Percentiles rank a stretch among this genome's conserved stretches.
Evolutionary conservation across 768 basidiomycete genomes (phyloP).

Genomic region (Boletus insuetus): DNA sequence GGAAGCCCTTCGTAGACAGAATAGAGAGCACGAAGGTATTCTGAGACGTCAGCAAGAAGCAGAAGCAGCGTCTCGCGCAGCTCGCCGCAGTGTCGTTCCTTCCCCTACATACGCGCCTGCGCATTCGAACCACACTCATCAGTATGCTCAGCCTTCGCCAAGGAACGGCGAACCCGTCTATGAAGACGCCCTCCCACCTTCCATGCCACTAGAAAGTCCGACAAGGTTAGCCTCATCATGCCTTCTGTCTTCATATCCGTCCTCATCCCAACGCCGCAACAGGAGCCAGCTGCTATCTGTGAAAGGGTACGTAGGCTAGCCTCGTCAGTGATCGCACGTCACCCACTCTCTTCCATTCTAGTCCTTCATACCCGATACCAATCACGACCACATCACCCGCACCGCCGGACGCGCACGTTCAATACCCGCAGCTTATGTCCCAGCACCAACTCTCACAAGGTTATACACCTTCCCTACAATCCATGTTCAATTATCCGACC

Average conservation of each 20-base stretch:
- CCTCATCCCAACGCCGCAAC: conserved; percentile 25
- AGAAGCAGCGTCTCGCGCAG: conserved; percentile 46
- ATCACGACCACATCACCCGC: conserved; percentile 72
- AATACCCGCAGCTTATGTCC: conserved; percentile 75
- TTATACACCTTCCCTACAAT: conserved; percentile 72
- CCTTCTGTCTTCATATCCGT: conserved; percentile 34
- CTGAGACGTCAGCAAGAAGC: conserved; percentile 58
- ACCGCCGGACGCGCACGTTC: conserved; percentile 43
- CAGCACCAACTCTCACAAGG: conserved; percentile 76
- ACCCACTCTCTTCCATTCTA: conserved; percentile 22
- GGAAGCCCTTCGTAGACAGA: conserved; percentile 41
- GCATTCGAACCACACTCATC: conserved; percentile 33
- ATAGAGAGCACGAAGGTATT: conserved; percentile 57
- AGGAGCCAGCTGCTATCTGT: conserved; percentile 28
- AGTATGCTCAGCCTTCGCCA: conserved; percentile 30
- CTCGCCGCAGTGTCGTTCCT: conserved; percentile 35
- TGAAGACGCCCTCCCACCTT: conserved; percentile 33
- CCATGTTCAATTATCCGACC: conserved; percentile 57
- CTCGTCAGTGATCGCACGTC: conserved; percentile 2
- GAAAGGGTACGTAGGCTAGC: conserved; percentile 34
- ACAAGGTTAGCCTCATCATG: conserved; percentile 48
- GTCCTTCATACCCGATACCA: conserved; percentile 48
- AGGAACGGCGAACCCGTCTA: conserved; percentile 31
- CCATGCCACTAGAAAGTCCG: conserved; percentile 68
- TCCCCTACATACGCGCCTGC: conserved; percentile 29